Percentiles rank a stretch among this genome's conserved stretches.
Conservation (phyloP, 164 flowering plant species). For the Vitis rupestris region DNA sequence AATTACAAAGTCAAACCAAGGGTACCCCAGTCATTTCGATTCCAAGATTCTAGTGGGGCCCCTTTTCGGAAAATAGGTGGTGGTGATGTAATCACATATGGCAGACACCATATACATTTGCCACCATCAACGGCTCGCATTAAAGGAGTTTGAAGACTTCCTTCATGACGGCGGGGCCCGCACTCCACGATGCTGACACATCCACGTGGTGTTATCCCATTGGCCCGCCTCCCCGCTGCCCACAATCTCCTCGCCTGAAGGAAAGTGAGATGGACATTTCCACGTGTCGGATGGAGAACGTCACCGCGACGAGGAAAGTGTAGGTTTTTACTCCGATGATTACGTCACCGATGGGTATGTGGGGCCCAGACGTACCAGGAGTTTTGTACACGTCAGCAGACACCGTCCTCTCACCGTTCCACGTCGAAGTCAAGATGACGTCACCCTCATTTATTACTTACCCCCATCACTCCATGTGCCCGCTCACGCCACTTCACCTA, state of each 20-base stretch:
- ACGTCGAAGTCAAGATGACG: conserved; percentile 34
- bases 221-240: conserved; percentile 4
- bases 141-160: not conserved
- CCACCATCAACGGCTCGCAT: conserved; percentile 33
- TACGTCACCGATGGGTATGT: conserved; percentile 10
- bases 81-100: conserved; percentile 17
- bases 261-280: conserved; percentile 11
- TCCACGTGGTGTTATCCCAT: conserved; percentile 11
- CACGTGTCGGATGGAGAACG: conserved; percentile 23
- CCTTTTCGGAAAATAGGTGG: too few species aligned
- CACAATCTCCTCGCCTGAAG: conserved; percentile 24
- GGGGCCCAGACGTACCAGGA: conserved; percentile 4
- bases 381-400: conserved; percentile 10
- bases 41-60: not conserved
- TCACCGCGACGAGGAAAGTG: conserved; percentile 30
- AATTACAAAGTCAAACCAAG: not conserved
- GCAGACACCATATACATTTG: conserved; percentile 25
- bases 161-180: conserved; percentile 12
- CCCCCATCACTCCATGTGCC: conserved; percentile 19
- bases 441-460: conserved; percentile 11
- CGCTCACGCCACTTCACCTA: conserved; percentile 8
- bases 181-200: not conserved
- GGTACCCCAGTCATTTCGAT: not conserved
- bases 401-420: conserved; percentile 16
- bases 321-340: conserved; percentile 17